Percentiles rank a stretch among this genome's conserved stretches.
Evolutionary conservation across 176 grass and related monocot species (phyloP).

Genomic region (Carex pumila): DNA sequence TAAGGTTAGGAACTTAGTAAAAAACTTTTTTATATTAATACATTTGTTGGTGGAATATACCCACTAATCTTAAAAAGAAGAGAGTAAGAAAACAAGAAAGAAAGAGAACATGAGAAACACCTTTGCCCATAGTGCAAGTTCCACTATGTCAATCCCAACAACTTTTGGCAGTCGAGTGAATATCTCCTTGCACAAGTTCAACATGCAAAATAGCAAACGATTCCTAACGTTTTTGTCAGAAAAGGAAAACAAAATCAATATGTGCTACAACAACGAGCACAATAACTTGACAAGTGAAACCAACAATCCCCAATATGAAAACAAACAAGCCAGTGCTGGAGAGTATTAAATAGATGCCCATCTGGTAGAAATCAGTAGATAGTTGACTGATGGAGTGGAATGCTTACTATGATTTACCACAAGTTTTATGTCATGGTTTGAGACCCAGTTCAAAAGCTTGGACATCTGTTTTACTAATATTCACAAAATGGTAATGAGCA

Average conservation of each 20-base stretch:
- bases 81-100: not conserved
- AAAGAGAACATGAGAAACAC: slow-evolving; percentile 29
- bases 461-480: not conserved
- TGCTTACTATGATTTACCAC: not conserved
- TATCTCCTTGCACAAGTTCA: slow-evolving; percentile 96
- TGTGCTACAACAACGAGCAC: not conserved
- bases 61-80: too few relatives aligned
- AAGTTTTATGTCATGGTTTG: not conserved
- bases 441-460: not conserved
- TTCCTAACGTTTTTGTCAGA: slow-evolving; percentile 52
- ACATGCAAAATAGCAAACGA: slow-evolving; percentile 84
- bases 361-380: not conserved
- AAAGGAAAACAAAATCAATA: slow-evolving; percentile 11
- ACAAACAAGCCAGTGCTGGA: not conserved
- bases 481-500: not conserved
- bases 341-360: not conserved
- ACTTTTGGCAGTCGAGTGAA: slow-evolving; percentile 80
- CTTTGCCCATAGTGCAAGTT: slow-evolving; percentile 99
- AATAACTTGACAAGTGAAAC: not conserved
- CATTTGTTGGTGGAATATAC: too few relatives aligned
- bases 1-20: too few relatives aligned
- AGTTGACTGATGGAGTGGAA: not conserved
- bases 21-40: too few relatives aligned
- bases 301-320: not conserved
- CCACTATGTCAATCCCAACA: slow-evolving; percentile 92